Evolutionary conservation across 345 rosid species (phyloP).

Genomic region (Schrenkiella parvula): DNA sequence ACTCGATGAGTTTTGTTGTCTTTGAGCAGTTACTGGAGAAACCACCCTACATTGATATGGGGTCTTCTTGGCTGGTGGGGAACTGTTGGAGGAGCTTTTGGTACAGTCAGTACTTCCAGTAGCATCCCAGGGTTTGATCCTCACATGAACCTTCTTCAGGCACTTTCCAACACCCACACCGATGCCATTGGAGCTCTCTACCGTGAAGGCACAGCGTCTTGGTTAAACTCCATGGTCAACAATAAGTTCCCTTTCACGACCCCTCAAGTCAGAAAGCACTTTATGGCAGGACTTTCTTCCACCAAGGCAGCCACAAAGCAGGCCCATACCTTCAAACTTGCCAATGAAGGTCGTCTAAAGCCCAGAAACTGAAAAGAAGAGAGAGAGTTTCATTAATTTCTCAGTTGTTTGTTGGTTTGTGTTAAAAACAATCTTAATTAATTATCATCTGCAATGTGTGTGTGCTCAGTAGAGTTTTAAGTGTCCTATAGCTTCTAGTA

Average conservation of each 20-base stretch:
- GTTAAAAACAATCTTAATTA: slow-evolving; percentile 12
- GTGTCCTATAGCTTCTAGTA: slow-evolving; percentile 26
- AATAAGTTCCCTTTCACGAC: slow-evolving; percentile 65
- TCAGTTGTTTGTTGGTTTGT: slow-evolving; percentile 24
- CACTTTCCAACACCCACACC: slow-evolving; percentile 64
- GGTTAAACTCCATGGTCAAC: slow-evolving; percentile 80
- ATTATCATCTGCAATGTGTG: slow-evolving; percentile 27
- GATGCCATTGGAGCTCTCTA: slow-evolving; percentile 73
- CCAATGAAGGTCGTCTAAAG: slow-evolving; percentile 80
- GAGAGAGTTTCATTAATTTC: slow-evolving; percentile 6
- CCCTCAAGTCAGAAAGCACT: slow-evolving; percentile 68
- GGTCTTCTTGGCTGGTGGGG: slow-evolving; percentile 93
- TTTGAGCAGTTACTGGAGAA: slow-evolving; percentile 80
- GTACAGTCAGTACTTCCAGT: slow-evolving; percentile 32
- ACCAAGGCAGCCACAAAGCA: slow-evolving; percentile 70
- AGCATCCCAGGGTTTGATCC: slow-evolving; percentile 56
- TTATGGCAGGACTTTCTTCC: slow-evolving; percentile 55
- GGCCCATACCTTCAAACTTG: slow-evolving; percentile 78
- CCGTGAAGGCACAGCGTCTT: slow-evolving; percentile 92
- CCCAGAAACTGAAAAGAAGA: slow-evolving; percentile 38
- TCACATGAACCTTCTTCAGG: slow-evolving; percentile 66
- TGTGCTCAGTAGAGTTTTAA: slow-evolving; percentile 20
- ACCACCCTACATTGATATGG: slow-evolving; percentile 73
- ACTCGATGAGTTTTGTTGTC: background rate
- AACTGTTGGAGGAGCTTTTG: slow-evolving; percentile 61